These are phyloP conservation scores for Astragalus glycyphyllos DNA, from an alignment of 306 rosid genomes.

Conservation along the genomic window DNA sequence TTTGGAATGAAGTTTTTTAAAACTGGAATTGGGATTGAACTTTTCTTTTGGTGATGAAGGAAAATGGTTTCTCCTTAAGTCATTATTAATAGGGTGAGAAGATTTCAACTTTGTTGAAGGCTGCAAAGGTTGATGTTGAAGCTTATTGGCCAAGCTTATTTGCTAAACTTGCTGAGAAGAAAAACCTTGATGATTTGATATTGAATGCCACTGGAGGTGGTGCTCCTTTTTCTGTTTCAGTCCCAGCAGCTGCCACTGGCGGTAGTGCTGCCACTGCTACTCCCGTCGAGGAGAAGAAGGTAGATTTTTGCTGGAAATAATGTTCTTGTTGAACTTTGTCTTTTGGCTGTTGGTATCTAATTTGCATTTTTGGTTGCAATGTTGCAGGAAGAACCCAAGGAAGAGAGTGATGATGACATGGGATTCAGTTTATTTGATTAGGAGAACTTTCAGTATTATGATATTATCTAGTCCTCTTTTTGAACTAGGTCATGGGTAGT, in stretches of 20 bases:
- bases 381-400: slow-evolving; percentile 65
- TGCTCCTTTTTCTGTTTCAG: slow-evolving; percentile 57
- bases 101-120: slow-evolving; percentile 60
- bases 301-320: background rate
- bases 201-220: slow-evolving; percentile 64
- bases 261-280: slow-evolving; percentile 51
- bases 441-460: slow-evolving; percentile 35
- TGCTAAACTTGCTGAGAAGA: slow-evolving; percentile 78
- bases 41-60: too few relatives aligned
- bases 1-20: background rate
- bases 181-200: slow-evolving; percentile 63
- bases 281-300: slow-evolving; percentile 77
- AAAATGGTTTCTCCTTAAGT: slow-evolving; percentile 44
- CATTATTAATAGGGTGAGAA: slow-evolving; percentile 62
- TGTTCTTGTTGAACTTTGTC: background rate
- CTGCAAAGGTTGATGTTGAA: slow-evolving; percentile 62
- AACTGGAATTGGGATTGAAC: too few relatives aligned
- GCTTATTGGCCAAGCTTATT: slow-evolving; percentile 73
- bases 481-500: background rate
- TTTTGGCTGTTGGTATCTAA: slow-evolving; percentile 27
- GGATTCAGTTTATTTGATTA: slow-evolving; percentile 75
- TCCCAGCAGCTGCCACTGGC: slow-evolving; percentile 48
- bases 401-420: slow-evolving; percentile 73
- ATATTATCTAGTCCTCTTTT: background rate
- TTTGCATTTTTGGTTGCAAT: background rate